Conservation (phyloP, 2,329 filamentous ascomycete genomes). For the Colletotrichum agaves region DNA sequence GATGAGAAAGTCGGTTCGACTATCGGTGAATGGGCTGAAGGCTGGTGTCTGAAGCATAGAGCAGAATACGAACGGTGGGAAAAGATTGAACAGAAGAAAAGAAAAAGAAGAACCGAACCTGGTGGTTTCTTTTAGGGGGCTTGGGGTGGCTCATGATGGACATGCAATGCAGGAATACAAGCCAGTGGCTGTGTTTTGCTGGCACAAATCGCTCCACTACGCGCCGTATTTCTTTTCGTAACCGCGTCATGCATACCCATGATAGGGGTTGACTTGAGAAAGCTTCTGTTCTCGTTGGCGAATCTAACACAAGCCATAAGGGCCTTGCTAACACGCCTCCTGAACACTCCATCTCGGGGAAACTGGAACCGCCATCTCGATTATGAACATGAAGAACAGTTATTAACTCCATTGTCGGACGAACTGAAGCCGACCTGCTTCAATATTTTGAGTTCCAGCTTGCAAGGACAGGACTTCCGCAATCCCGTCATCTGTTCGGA, state of each 20-base stretch:
- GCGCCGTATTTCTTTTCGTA: slow-evolving; percentile 22
- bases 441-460: slow-evolving; percentile 29
- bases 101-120: neutral
- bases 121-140: slow-evolving; percentile 1
- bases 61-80: neutral
- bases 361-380: neutral
- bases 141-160: neutral
- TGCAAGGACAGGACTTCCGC: slow-evolving; percentile 23
- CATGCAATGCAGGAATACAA: slow-evolving; percentile 5
- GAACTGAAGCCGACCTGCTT: slow-evolving; percentile 1
- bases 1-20: neutral
- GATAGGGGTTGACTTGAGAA: slow-evolving; percentile 30
- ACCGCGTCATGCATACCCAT: slow-evolving; percentile 24
- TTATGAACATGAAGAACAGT: neutral
- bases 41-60: slow-evolving; percentile 4
- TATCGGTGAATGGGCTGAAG: neutral
- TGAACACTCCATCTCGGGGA: neutral
- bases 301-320: slow-evolving; percentile 7
- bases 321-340: slow-evolving; percentile 3
- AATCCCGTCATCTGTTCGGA: slow-evolving; percentile 24
- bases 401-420: neutral
- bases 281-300: slow-evolving; percentile 24
- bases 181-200: slow-evolving; percentile 8
- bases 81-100: neutral
- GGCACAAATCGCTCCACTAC: slow-evolving; percentile 22